Base-by-base conservation (phyloP, 139 green algal species). In the Picochlorum costavermella region DNA sequence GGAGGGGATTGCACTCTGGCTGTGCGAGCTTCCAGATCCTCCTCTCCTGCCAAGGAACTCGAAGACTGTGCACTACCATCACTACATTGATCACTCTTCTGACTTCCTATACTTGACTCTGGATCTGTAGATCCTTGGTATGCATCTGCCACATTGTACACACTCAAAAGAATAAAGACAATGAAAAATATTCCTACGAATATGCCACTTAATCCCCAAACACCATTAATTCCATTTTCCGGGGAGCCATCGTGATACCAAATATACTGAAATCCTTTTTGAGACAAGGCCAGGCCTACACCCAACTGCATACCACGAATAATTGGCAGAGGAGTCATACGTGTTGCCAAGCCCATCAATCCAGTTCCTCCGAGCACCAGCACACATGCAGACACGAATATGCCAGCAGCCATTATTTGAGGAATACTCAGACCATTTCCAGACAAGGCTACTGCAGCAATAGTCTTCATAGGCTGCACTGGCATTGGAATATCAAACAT, bases 391-490 rank as follows among this genome's bases (percentile, higher is more conserved):
- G 69, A 77, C 17, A 91, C 84, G 60, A 85, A 80, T 5, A 89
- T 63, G 2, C 86, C 86, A 8, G 83, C 84, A 1, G 70, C 69
- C 56, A 86, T 67, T 29, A 87, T 70, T 67, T 89, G 65, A 4
- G 73, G 50, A 0, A 86, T 60, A 2, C 63, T 82, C 4, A 85
- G 57, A 13, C 36, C 55, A 59, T 75, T 63, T 26, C 79, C 75
- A 25, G 69, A 55, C 3, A 94, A 45, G 4, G 84, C 86, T 16
- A 94, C 75, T 4, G 86, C 87, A 2, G 81, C 75, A 50, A 95
- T 91, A 6, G 84, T 86, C 75, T 95, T 91, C 87, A 95, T 95
- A 20, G 87, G 85, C 63, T 95, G 85, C 36, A 85, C 72, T 10
- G 79, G 75, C 61, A 85, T 73, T 48, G 79, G 79, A 14, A 83